phyloP scores from a whole-genome alignment of 2,329 filamentous ascomycete species.

The Cladosporium sp. region DNA sequence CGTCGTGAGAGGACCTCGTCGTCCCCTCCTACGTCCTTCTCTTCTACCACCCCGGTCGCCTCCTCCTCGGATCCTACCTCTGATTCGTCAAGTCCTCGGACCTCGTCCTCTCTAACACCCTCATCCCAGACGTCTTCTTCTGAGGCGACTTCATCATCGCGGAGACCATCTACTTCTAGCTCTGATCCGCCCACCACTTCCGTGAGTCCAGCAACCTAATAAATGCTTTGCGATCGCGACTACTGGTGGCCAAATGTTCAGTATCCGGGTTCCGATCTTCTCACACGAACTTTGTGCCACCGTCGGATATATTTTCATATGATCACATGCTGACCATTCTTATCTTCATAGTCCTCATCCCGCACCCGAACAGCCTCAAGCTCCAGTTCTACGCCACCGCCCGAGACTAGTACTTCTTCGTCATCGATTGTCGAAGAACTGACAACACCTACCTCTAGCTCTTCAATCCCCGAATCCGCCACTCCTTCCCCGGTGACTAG shows the following conservation, averaged over 20 bases:
- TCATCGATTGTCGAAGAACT: slow-evolving; percentile 10
- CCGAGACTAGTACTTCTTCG: slow-evolving; percentile 15
- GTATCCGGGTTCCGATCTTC: slow-evolving; percentile 1
- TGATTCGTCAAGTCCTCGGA: not conserved
- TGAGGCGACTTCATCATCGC: slow-evolving; percentile 12
- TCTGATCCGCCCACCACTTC: slow-evolving; percentile 12
- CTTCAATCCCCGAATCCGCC: slow-evolving; percentile 17
- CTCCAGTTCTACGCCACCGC: slow-evolving; percentile 4
- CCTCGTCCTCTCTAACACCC: slow-evolving; percentile 7
- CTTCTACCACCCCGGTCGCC: slow-evolving; percentile 16
- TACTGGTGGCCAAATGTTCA: slow-evolving; percentile 3
- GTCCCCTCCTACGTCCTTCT: slow-evolving; percentile 10
- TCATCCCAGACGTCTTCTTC: slow-evolving; percentile 12
- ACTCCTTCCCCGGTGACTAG: slow-evolving; percentile 31
- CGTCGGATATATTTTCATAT: not conserved
- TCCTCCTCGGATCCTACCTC: slow-evolving; percentile 6
- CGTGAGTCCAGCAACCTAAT: slow-evolving; percentile 10
- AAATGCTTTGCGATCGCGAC: not conserved
- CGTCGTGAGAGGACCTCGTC: slow-evolving; percentile 9
- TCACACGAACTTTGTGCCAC: slow-evolving; percentile 2
- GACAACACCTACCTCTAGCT: slow-evolving; percentile 15
- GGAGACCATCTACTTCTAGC: slow-evolving; percentile 18
- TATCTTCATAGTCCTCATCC: not conserved
- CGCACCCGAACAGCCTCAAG: not conserved
- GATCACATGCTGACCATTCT: slow-evolving; percentile 1